Evolutionary conservation across 2,329 filamentous ascomycete genomes (phyloP).

Genomic region (Dactylellina sp.): DNA sequence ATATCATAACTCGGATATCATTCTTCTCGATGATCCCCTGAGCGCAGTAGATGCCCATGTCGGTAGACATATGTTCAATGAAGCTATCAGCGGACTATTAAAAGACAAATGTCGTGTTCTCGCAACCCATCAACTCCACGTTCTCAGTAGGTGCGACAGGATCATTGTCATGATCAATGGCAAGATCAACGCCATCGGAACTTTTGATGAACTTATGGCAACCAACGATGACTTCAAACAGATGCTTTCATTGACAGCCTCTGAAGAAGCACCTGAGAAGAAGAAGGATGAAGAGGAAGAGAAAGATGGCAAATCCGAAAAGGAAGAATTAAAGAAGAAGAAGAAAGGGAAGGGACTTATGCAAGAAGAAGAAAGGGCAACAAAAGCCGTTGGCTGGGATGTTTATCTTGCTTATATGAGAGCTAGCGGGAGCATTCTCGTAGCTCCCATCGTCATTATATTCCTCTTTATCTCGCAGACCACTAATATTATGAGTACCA

Average conservation of each 20-base stretch:
- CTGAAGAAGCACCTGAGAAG: slow-evolving; percentile 67
- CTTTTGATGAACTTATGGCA: slow-evolving; percentile 86
- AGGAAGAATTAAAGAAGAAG: slow-evolving; percentile 84
- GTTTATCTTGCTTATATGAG: slow-evolving; percentile 96
- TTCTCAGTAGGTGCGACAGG: slow-evolving; percentile 87
- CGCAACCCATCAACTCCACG: slow-evolving; percentile 94
- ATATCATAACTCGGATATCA: slow-evolving; percentile 76
- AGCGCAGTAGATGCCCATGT: slow-evolving; percentile 78
- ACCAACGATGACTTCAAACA: slow-evolving; percentile 82
- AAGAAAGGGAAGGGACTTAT: slow-evolving; percentile 98
- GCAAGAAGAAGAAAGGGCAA: slow-evolving; percentile 78
- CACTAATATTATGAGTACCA: slow-evolving; percentile 81
- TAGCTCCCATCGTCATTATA: slow-evolving; percentile 82
- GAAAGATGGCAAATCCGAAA: slow-evolving; percentile 75
- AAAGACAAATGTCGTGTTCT: slow-evolving; percentile 90
- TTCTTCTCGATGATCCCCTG: slow-evolving; percentile 77
- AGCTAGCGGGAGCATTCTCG: slow-evolving; percentile 87
- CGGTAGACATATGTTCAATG: slow-evolving; percentile 84
- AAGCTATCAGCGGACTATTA: slow-evolving; percentile 88
- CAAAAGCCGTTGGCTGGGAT: slow-evolving; percentile 84
- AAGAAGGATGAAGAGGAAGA: slow-evolving; percentile 77
- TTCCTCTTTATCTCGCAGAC: slow-evolving; percentile 84
- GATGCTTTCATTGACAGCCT: slow-evolving; percentile 75
- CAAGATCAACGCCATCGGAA: slow-evolving; percentile 84
- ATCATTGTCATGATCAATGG: slow-evolving; percentile 95